A percentile compares a stretch with the other conserved stretches of the same genome.
These are phyloP conservation scores for Pythium utonaiense DNA, from an alignment of 352 stramenopile species.

Conservation along the genomic window DNA sequence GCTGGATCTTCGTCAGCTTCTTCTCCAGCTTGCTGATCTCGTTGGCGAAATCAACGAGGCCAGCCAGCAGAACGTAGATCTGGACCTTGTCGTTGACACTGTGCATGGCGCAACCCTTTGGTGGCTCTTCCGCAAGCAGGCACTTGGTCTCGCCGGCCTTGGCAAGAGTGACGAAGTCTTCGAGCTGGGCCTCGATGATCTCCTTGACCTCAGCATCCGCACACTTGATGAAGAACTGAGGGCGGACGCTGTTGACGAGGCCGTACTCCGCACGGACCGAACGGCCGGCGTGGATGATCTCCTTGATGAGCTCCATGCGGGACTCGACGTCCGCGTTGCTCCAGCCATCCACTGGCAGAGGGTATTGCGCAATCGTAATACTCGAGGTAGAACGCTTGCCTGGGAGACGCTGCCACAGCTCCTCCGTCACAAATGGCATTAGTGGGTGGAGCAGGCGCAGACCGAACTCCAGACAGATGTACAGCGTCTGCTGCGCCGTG, in stretches of 20 bases:
- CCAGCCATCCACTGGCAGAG: conserved; percentile 77
- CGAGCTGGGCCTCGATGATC: conserved; percentile 75
- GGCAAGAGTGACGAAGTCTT: conserved; percentile 95
- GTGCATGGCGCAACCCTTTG: conserved; percentile 90
- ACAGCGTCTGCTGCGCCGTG: conserved; percentile 82
- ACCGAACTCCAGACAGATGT: conserved; percentile 78
- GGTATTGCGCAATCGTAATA: conserved; percentile 82
- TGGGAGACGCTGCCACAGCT: conserved; percentile 85
- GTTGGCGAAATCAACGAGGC: conserved; percentile 85
- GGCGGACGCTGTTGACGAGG: conserved; percentile 74
- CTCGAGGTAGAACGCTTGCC: conserved; percentile 59
- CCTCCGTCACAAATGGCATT: conserved; percentile 98
- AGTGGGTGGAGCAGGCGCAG: conserved; percentile 95
- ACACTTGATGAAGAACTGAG: conserved; percentile 90
- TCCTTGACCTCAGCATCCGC: conserved; percentile 65
- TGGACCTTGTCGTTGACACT: conserved; percentile 93
- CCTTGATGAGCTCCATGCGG: conserved; percentile 93
- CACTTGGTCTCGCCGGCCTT: conserved; percentile 90
- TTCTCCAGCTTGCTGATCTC: conserved; percentile 90
- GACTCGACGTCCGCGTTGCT: conserved; percentile 85
- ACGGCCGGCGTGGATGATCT: conserved; percentile 93
- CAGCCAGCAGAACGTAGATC: conserved; percentile 82
- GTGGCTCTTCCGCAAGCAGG: conserved; percentile 76
- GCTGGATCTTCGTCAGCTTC: conserved; percentile 80
- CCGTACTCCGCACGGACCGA: conserved; percentile 91